A percentile compares a stretch with the other conserved stretches of the same genome.
phyloP scores from a whole-genome alignment of 768 basidiomycete species.

The Trametes coccinea region DNA sequence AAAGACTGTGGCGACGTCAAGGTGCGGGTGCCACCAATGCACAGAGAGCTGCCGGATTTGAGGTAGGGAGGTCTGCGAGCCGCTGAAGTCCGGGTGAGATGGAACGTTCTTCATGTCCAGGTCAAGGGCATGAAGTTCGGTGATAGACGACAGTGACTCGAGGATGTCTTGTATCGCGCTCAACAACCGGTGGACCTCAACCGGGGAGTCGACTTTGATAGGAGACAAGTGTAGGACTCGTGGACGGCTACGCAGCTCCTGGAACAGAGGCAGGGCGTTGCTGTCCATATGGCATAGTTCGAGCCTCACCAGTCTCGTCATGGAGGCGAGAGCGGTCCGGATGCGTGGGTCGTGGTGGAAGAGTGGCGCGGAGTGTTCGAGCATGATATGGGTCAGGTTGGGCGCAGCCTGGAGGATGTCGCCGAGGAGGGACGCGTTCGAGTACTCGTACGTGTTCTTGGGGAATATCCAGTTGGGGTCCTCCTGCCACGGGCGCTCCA shows the following conservation, averaged over 20 bases:
- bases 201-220: background rate
- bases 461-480: constrained; percentile 18
- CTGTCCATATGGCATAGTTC: constrained; percentile 9
- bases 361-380: constrained; percentile 7
- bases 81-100: background rate
- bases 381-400: constrained; percentile 4
- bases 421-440: constrained; percentile 7
- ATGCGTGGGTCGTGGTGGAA: constrained; percentile 13
- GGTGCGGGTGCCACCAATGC: constrained; percentile 5
- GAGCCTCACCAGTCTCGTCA: constrained; percentile 1
- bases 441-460: constrained; percentile 15
- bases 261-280: constrained; percentile 4
- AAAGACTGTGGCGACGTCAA: constrained; percentile 9
- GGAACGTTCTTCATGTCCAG: constrained; percentile 10
- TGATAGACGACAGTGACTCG: background rate
- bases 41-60: constrained; percentile 8
- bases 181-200: background rate
- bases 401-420: constrained; percentile 10
- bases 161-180: background rate
- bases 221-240: constrained; percentile 2
- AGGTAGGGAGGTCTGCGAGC: background rate
- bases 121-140: constrained; percentile 8
- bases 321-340: constrained; percentile 1
- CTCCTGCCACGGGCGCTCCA: constrained; percentile 17
- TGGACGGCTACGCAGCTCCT: background rate